phyloP scores from a whole-genome alignment of 176 grass and related monocot species.

The Dactylis glomerata region DNA sequence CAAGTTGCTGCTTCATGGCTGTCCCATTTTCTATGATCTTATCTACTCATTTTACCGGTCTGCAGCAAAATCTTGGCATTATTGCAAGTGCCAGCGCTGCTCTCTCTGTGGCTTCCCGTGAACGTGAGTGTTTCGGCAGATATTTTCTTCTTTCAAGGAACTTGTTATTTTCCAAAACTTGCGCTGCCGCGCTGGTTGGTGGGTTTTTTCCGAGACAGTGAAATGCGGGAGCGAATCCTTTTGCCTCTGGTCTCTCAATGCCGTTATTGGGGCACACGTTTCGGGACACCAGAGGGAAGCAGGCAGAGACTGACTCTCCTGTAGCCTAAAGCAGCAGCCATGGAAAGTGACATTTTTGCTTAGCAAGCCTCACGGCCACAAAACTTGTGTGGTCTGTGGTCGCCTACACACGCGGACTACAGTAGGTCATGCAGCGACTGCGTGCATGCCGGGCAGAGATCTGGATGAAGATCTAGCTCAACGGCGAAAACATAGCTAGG shows the following conservation, averaged over 20 bases:
- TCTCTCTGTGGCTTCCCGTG: background rate
- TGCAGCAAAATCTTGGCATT: background rate
- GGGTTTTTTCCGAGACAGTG: background rate
- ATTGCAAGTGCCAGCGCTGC: background rate
- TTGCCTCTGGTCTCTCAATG: conserved; percentile 33
- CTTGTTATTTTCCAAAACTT: conserved; percentile 5
- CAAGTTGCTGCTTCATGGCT: background rate
- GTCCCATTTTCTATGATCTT: background rate
- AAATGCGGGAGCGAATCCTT: conserved; percentile 7
- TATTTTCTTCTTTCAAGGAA: conserved; percentile 20
- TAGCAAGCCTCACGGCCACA: background rate
- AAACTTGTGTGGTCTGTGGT: conserved; percentile 20
- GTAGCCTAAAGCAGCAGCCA: conserved; percentile 46
- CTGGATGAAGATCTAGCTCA: background rate
- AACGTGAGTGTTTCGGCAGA: background rate
- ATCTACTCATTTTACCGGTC: background rate
- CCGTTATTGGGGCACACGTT: conserved; percentile 66
- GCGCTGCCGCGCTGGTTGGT: background rate
- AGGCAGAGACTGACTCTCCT: conserved; percentile 40
- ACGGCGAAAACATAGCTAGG: too few species aligned
- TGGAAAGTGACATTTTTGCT: conserved; percentile 28
- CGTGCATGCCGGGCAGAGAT: conserved; percentile 4
- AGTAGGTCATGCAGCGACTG: conserved; percentile 4
- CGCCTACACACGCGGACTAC: conserved; percentile 5
- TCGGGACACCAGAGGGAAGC: conserved; percentile 50